Base-by-base conservation (phyloP, 176 grass and related monocot genomes). In the Oryza australiensis region DNA sequence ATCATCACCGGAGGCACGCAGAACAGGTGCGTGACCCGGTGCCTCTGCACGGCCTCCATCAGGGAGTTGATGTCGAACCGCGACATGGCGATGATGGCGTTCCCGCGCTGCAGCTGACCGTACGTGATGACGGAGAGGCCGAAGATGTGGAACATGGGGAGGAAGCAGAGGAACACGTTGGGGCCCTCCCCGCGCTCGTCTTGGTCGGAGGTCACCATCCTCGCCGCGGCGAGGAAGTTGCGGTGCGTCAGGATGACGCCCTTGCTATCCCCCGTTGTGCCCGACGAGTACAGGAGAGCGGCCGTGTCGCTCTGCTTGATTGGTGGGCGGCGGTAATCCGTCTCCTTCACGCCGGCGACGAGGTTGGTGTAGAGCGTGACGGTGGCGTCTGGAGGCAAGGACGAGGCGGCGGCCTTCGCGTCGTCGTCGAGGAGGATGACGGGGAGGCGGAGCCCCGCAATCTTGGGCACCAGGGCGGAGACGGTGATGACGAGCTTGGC, bases 111-210 rank as follows among this genome's bases (percentile, higher is more conserved):
- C 86, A 98, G 57, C 79, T 98, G 95, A 24, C 15, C 92, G 74
- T 60, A 95, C 28, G 95, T 87, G 84, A 98, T 77, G 63, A 93
- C 71, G 45, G 87, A 63, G 35, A 98, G 60, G 51, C 95, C 95
- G 65, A 98, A 98, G 49, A 98, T 89, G 81, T 98, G 95, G 77
- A 98, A 98, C 95, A 98, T 98, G 55, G 95, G 95, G 13, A 98
- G 79, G 88, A 98, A 98, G 89, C 95, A 98, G 79, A 98, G 81
- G 90, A 90, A 95, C 11, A 89, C 87, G 75, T 93, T 95, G 24
- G 66, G 90, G 0, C 76, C 86, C 34, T 98, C 95, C n/a, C 81
- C 72, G 12, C n/a, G 65, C 43, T 22, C n/a, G 78, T 98, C 84
- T 49, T 98, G 95, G 70, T 98, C 90, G 12, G 84, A 65, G 0